Evolutionary conservation across 2,329 filamentous ascomycete species (phyloP).

Genomic region (Colletotrichum acutatum): DNA sequence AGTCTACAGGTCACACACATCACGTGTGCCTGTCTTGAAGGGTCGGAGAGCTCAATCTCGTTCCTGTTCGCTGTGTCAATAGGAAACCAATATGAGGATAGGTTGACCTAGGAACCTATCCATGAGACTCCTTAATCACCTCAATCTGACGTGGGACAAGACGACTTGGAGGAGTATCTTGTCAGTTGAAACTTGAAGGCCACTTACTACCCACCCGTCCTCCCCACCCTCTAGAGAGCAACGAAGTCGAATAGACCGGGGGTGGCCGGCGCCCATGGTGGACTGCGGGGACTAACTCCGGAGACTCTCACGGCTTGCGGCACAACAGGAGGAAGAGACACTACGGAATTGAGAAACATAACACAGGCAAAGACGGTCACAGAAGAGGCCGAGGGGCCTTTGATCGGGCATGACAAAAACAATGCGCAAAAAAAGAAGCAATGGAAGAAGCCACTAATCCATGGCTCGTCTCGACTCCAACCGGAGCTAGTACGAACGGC

Average conservation of each 20-base stretch:
- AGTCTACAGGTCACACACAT: neutral
- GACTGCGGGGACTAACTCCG: neutral
- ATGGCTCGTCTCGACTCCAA: constrained; percentile 19
- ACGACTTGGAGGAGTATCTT: neutral
- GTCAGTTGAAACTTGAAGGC: neutral
- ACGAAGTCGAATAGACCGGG: neutral
- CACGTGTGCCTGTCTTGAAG: too few relatives aligned
- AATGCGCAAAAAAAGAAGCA: constrained; percentile 25
- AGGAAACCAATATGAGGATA: neutral
- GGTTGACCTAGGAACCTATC: neutral
- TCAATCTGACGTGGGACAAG: constrained; percentile 27
- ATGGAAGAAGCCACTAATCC: constrained; percentile 23
- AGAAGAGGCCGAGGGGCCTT: neutral
- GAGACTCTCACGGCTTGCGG: neutral
- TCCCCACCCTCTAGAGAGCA: constrained; percentile 2
- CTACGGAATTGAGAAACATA: neutral
- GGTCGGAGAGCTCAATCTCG: too few relatives aligned
- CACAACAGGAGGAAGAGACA: neutral
- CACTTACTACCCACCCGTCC: neutral
- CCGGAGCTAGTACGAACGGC: constrained; percentile 12
- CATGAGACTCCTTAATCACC: neutral
- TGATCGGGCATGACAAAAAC: neutral
- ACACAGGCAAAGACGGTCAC: neutral
- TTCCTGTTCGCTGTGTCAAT: too few relatives aligned
- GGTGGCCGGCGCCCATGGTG: neutral